Base-by-base conservation (phyloP, 2,329 filamentous ascomycete species). In the Alternaria hordeiaustralica region DNA sequence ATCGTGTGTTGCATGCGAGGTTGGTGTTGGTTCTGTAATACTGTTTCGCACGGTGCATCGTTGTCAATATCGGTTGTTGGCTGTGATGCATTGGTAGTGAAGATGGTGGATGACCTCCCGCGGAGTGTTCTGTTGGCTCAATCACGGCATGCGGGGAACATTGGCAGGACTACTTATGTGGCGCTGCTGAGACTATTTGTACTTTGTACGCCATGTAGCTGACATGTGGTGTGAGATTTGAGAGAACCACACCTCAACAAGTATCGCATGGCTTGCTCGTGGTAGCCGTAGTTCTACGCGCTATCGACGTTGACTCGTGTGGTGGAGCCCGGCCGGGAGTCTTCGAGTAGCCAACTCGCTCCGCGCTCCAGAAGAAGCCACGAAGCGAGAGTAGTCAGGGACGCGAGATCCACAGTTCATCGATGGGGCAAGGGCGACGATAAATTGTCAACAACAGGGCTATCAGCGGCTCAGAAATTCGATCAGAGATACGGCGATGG, bases 271-370 rank as follows among this genome's bases (percentile, higher is more conserved):
- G 51, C 57, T 55, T 59, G 58, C 28, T 58, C 36, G 28, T 26
- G 18, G 33, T 45, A 36, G 15, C 23, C 44, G 45, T 50, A 58
- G 36, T 55, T 26, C 23, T 62, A 25, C 20, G 28, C 41, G 50
- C 54, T 44, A 49, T 49, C n/a, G 57, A 51, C 26, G 26, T 63
- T 66, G 64, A 66, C 60, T 63, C 60, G 41, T 26, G 46, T n/a
- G 25, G 60, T 61, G 65, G 63, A 54, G 47, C 57, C 58, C 56
- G 63, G 63, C 66, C 58, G 55, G 45, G 30, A 45, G 50, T 58
- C 53, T 50, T 55, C 25, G 50, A 45, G 28, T 64, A 64, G 56
- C 66, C 55, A 60, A 58, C 55, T 20, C 49, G 55, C 63, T 66
- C 55, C 60, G 64, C 66, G 58, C n/a, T 25, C 58, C 49, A 33